phyloP scores from a whole-genome alignment of 176 grass and related monocot genomes.

The Hordeum vulgare region MorexV3_pseudomolecules_assembly NC_058524.1:593103144-593103643 shows the following conservation, averaged over 20 bases:
- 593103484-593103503: slow-evolving; percentile 5
- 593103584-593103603: not conserved
- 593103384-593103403: not conserved
- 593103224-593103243: not conserved
- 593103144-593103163: not conserved
- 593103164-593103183: not conserved
- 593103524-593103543: not conserved
- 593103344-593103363: not conserved
- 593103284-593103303: not conserved
- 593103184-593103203: not conserved
- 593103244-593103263: not conserved
- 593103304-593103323: not conserved
- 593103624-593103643: not conserved
- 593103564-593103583: not conserved
- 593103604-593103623: not conserved
- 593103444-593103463: slow-evolving; percentile 12
- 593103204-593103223: not conserved
- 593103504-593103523: slow-evolving; percentile 33
- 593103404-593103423: not conserved
- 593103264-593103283: not conserved
- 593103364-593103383: not conserved
- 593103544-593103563: not conserved
- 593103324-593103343: not conserved
- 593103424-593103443: slow-evolving; percentile 26
- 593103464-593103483: not conserved